These are phyloP conservation scores for Aspergillus steynii DNA, from an alignment of 495 filamentous ascomycete genomes.

Conservation along the genomic window DNA sequence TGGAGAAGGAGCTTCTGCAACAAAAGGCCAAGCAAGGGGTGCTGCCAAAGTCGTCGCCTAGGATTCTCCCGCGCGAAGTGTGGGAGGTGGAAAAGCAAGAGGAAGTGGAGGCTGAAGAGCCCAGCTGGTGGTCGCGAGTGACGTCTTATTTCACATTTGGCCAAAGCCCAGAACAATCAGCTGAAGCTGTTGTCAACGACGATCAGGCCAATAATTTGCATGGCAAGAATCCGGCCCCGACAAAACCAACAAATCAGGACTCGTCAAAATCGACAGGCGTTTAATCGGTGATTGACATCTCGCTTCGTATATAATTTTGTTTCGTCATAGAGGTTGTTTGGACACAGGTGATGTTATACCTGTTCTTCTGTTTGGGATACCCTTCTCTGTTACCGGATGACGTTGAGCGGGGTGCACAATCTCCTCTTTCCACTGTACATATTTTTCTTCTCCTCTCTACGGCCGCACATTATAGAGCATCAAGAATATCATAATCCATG, in stretches of 20 bases:
- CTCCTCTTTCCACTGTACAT: constrained; percentile 5
- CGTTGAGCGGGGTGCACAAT: background rate
- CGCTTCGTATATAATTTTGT: constrained; percentile 12
- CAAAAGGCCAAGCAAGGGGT: constrained; percentile 49
- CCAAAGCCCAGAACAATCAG: constrained; percentile 20
- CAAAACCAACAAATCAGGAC: constrained; percentile 2
- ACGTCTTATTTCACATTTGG: constrained; percentile 35
- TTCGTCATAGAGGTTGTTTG: constrained; percentile 13
- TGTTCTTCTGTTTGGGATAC: constrained; percentile 20
- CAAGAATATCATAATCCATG: constrained; percentile 11
- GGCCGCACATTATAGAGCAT: background rate
- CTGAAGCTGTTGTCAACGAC: constrained; percentile 13
- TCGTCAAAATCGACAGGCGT: constrained; percentile 12
- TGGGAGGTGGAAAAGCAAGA: constrained; percentile 45
- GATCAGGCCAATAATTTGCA: constrained; percentile 6
- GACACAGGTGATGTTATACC: constrained; percentile 1
- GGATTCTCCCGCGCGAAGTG: constrained; percentile 47
- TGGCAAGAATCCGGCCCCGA: background rate
- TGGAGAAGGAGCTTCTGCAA: constrained; percentile 68
- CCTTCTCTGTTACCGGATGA: constrained; percentile 12
- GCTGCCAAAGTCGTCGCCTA: constrained; percentile 24
- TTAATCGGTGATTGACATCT: constrained; percentile 6
- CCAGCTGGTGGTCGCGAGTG: constrained; percentile 36
- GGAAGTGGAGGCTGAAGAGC: constrained; percentile 23
- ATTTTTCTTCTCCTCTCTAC: constrained; percentile 1